These are phyloP conservation scores for Pseudovirgaria hyperparasitica DNA, from an alignment of 2,329 filamentous ascomycete genomes.

Conservation along the genomic window DNA sequence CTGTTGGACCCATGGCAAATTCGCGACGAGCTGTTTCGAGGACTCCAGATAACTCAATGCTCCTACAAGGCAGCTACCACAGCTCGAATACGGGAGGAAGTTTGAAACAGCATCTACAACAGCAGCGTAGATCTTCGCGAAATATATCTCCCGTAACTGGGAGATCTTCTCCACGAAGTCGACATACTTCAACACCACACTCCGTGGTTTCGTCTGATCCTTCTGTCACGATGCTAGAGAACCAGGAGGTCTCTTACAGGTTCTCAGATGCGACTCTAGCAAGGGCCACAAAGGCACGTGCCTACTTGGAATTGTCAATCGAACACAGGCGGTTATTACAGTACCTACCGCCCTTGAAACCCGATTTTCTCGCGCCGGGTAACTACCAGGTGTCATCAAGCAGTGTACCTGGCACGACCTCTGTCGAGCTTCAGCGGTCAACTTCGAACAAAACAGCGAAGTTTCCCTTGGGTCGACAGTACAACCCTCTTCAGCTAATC, in stretches of 20 bases:
- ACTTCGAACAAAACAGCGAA: slow-evolving; percentile 23
- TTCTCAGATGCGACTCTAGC: slow-evolving; percentile 71
- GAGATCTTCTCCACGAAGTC: slow-evolving; percentile 13
- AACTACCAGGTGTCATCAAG: slow-evolving; percentile 27
- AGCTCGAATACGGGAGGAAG: slow-evolving; percentile 39
- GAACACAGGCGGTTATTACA: slow-evolving; percentile 76
- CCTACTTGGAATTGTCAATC: slow-evolving; percentile 71
- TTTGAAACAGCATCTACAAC: slow-evolving; percentile 56
- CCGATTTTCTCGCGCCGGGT: slow-evolving; percentile 26
- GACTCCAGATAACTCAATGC: slow-evolving; percentile 28
- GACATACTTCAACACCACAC: slow-evolving; percentile 18
- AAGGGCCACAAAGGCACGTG: slow-evolving; percentile 72
- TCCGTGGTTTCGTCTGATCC: not conserved
- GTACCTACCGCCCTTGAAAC: slow-evolving; percentile 60
- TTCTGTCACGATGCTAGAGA: slow-evolving; percentile 11
- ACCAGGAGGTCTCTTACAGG: slow-evolving; percentile 41
- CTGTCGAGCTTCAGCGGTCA: slow-evolving; percentile 25
- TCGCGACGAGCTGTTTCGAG: slow-evolving; percentile 31
- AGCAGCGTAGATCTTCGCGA: slow-evolving; percentile 51
- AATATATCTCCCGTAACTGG: slow-evolving; percentile 46
- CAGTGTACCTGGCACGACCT: slow-evolving; percentile 27
- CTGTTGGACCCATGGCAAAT: slow-evolving; percentile 38
- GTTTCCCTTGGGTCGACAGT: slow-evolving; percentile 50
- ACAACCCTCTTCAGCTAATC: slow-evolving; percentile 88
- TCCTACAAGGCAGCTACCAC: slow-evolving; percentile 25